A percentile compares a stretch with the other conserved stretches of the same genome.
These are phyloP conservation scores for Tephrocybe rancida DNA, from an alignment of 768 basidiomycete genomes.

Conservation along the genomic window DNA sequence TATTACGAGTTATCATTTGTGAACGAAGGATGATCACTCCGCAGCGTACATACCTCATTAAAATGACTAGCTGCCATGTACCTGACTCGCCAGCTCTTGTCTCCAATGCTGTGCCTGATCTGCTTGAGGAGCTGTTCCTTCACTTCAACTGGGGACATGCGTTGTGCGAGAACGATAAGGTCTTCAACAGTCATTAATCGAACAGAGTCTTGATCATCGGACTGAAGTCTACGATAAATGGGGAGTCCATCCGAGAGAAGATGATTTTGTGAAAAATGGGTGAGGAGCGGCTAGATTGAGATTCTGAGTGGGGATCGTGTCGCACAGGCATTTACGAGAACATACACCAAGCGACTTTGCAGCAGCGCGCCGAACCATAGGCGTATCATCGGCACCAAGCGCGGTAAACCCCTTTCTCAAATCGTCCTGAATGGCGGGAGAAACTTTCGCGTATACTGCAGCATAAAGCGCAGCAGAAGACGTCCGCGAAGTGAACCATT, in stretches of 20 bases:
- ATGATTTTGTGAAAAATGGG: conserved; percentile 76
- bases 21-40: not conserved
- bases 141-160: conserved; percentile 84
- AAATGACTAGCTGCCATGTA: conserved; percentile 99
- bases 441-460: conserved; percentile 83
- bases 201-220: conserved; percentile 98
- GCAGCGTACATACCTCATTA: conserved; percentile 69
- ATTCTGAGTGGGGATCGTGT: not conserved
- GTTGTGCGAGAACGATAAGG: conserved; percentile 88
- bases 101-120: conserved; percentile 84
- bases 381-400: conserved; percentile 92
- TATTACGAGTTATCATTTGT: not conserved
- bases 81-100: conserved; percentile 98
- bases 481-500: conserved; percentile 99
- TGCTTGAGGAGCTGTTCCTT: conserved; percentile 89
- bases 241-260: conserved; percentile 87
- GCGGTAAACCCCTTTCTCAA: conserved; percentile 82
- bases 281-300: conserved; percentile 66
- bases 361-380: conserved; percentile 96
- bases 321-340: conserved; percentile 19
- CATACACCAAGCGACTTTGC: conserved; percentile 95
- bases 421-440: conserved; percentile 78
- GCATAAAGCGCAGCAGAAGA: conserved; percentile 94
- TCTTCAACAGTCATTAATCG: conserved; percentile 94
- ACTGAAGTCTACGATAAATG: conserved; percentile 90